Base-by-base conservation (phyloP, 345 rosid genomes). In the Eutrema japonicum region DNA sequence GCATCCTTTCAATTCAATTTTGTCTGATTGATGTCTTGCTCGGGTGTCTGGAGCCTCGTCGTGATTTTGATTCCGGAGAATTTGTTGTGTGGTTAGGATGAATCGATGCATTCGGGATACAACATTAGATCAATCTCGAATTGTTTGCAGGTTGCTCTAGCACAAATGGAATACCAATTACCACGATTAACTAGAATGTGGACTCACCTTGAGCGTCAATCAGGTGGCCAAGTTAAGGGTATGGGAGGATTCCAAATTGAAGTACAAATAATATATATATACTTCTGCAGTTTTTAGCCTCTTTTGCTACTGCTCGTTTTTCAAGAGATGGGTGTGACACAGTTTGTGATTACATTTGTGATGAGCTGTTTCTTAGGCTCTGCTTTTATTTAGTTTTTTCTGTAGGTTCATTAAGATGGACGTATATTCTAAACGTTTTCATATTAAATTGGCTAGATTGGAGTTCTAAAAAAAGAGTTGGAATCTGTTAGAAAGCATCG, bases 191-290 rank as follows among this genome's bases (percentile, higher is more conserved):
- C 91, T 62, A 89, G 77, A 85, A 88, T 89, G 97, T 94, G 97
- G 96, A 79, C 87, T 84, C 98, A 94, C 65, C 95, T 88, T 81
- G 93, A 91, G 82, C 93, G 97, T 74, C 98, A 94, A 82, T 87
- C 96, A 2, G 97, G 98, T 77, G 97, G 97, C 43, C 53, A 85
- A 79, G 96, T 91, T 70, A 91, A 95, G 91, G 96, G 96, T 72
- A 89, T 91, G 97, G 99, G 99, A 78, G 97, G 91, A 81, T 91
- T 91, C 75, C 99, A 95, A 82, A 94, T 88, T 82, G 97, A 94
- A 85, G 96, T 94, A 16, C 16, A 16, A 16, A 16, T 61, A 96
- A 94, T 84, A 36, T 50, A 53, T 49, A 43, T 64, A 5, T 46
- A n/a, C 6, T 10, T 57, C 38, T 64, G 48, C 33, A 30, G 14